Conservation (phyloP, 2,329 filamentous ascomycete species). For the Podosphaera fusca region DNA sequence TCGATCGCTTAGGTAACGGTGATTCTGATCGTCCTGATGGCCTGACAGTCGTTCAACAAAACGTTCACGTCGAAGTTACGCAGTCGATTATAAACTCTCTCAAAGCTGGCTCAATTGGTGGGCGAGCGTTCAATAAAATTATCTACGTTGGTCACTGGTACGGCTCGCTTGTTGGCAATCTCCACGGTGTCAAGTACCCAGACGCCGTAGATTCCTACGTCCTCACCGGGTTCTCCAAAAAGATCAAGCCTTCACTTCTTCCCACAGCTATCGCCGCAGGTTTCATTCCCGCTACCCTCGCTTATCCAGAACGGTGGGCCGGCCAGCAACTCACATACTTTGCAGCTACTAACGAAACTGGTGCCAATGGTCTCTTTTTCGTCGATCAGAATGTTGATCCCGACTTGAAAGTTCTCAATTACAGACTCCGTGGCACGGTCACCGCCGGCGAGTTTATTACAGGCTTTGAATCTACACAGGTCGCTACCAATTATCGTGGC, state of each 20-base stretch:
- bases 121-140: slow-evolving; percentile 8
- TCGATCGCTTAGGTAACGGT: slow-evolving; percentile 13
- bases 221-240: slow-evolving; percentile 10
- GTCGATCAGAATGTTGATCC: not conserved
- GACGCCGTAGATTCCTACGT: slow-evolving; percentile 11
- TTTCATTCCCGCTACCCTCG: not conserved
- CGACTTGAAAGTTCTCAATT: not conserved
- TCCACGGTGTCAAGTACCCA: slow-evolving; percentile 10
- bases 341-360: not conserved
- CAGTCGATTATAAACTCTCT: slow-evolving; percentile 6
- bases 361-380: not conserved
- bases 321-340: not conserved
- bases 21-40: slow-evolving; percentile 10
- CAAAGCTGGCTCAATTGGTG: not conserved
- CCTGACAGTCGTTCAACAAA: slow-evolving; percentile 7
- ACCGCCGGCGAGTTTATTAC: not conserved
- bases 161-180: slow-evolving; percentile 10
- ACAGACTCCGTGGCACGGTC: not conserved
- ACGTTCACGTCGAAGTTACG: slow-evolving; percentile 9
- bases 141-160: slow-evolving; percentile 13
- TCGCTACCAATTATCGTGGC: slow-evolving; percentile 2
- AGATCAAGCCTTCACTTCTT: not conserved
- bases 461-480: not conserved
- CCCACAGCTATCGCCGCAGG: not conserved
- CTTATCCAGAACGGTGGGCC: not conserved